A percentile compares a stretch with the other conserved stretches of the same genome.
Conservation (phyloP, 495 filamentous ascomycete genomes). For the Podospora bellae-mahoneyi region DNA sequence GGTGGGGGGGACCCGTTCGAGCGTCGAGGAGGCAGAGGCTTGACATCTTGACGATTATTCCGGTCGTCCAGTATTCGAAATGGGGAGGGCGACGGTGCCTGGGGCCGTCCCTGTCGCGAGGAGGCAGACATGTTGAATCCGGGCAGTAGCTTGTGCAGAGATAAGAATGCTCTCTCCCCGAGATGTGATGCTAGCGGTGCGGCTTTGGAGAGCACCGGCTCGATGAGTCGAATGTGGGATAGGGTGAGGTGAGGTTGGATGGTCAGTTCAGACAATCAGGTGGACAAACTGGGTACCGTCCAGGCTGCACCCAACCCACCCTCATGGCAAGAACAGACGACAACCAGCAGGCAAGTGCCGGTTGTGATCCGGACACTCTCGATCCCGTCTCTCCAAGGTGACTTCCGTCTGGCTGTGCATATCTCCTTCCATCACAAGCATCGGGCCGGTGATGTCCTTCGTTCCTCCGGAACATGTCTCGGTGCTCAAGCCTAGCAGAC, state of each 20-base stretch:
- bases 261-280: background rate
- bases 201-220: background rate
- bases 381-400: background rate
- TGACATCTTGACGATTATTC: background rate
- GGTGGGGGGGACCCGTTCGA: background rate
- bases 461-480: background rate
- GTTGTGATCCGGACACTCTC: background rate
- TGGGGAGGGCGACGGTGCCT: background rate
- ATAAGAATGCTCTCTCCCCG: background rate
- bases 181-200: background rate
- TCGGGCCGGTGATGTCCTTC: background rate
- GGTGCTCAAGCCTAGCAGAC: background rate
- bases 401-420: background rate
- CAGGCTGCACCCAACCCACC: background rate
- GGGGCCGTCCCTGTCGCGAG: background rate
- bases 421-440: background rate
- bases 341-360: background rate
- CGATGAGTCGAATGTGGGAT: background rate
- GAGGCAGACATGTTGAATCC: background rate
- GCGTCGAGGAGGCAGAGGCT: background rate
- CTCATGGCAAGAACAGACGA: background rate
- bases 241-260: background rate
- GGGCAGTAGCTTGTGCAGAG: background rate
- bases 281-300: background rate
- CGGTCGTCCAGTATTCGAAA: background rate